Evolutionary conservation across 805 yeast species (phyloP).

Genomic region (Candida alai): DNA sequence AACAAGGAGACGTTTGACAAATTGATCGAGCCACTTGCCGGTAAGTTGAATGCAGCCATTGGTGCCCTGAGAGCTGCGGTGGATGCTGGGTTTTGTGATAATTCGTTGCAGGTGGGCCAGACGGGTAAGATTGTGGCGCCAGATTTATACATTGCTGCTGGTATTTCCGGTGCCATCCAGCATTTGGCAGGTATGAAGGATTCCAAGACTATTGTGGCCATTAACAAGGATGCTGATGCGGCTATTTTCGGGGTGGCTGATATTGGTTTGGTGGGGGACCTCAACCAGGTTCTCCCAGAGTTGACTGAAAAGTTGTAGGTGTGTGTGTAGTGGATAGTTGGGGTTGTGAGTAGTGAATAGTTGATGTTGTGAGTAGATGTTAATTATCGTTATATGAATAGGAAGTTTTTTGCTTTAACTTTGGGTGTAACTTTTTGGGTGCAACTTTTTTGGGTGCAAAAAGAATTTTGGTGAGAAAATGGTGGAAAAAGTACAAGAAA

Average conservation of each 20-base stretch:
- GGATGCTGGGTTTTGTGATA: constrained; percentile 92
- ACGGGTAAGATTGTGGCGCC: constrained; percentile 98
- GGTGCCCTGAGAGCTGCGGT: constrained; percentile 99
- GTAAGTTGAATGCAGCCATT: constrained; percentile 80
- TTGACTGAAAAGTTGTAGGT: constrained; percentile 64
- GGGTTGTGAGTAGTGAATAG: too few species aligned
- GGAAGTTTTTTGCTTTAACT: too few species aligned
- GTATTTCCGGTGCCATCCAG: constrained; percentile 96
- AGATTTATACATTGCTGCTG: constrained; percentile 87
- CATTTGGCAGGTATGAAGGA: constrained; percentile 99
- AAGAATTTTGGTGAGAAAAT: too few species aligned
- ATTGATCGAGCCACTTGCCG: constrained; percentile 78
- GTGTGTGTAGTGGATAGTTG: background rate
- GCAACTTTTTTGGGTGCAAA: too few species aligned
- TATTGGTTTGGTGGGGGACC: constrained; percentile 83
- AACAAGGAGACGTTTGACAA: constrained; percentile 82
- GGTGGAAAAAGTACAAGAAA: too few species aligned
- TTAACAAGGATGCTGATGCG: constrained; percentile 91
- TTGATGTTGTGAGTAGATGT: too few species aligned
- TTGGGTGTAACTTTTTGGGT: too few species aligned
- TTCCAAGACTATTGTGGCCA: constrained; percentile 87
- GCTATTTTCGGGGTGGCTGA: constrained; percentile 93
- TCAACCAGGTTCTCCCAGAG: constrained; percentile 86
- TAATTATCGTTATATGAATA: too few species aligned
- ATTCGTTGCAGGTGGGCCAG: constrained; percentile 95